Conservation (phyloP, 805 yeast species). For the Cyberlindnera samutprakarnensis region DNA sequence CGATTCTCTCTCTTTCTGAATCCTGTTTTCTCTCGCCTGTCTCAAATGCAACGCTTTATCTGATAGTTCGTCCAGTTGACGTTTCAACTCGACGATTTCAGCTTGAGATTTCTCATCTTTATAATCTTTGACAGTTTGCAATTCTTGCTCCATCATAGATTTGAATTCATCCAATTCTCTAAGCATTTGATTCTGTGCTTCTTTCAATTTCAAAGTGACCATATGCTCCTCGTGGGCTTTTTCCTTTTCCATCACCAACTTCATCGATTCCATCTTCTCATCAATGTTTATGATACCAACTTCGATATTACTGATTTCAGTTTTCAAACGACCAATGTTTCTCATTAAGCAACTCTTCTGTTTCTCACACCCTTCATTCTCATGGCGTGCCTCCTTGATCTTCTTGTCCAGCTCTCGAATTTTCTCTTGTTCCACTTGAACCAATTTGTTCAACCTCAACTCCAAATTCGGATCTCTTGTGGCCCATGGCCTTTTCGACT, state of each 20-base stretch:
- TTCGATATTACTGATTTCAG: conserved; percentile 11
- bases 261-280: conserved; percentile 4
- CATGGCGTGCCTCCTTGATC: conserved; percentile 2
- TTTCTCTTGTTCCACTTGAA: conserved; percentile 8
- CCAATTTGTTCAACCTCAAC: conserved; percentile 6
- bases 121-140: conserved; percentile 22
- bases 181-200: conserved; percentile 22
- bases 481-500: conserved; percentile 12
- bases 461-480: conserved; percentile 9
- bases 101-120: conserved; percentile 7
- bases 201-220: conserved; percentile 19
- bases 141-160: conserved; percentile 18
- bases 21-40: conserved; percentile 3
- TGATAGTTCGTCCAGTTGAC: conserved; percentile 5
- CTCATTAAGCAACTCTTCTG: conserved; percentile 1
- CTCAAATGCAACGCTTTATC: conserved; percentile 1
- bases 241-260: conserved; percentile 2
- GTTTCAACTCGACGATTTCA: conserved; percentile 16
- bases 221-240: conserved; percentile 11
- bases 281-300: conserved; percentile 10
- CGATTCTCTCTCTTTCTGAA: conserved; percentile 1
- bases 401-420: conserved; percentile 7
- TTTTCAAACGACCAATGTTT: conserved; percentile 6
- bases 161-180: conserved; percentile 28
- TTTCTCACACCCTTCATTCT: conserved; percentile 5